Base-by-base conservation (phyloP, 352 stramenopile species). In the Lagenidium giganteum region DNA sequence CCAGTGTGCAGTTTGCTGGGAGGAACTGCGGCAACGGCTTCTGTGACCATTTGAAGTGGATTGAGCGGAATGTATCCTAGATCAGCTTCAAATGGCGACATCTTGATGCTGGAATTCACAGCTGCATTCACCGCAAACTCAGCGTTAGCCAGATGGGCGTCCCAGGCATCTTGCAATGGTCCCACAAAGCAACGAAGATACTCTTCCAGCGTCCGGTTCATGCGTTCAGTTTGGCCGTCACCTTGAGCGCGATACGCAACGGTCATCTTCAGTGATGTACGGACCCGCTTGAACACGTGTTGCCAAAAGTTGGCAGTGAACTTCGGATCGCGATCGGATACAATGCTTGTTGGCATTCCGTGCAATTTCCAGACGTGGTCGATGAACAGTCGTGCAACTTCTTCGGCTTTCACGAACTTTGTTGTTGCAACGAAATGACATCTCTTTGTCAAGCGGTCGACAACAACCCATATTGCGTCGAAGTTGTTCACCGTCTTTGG, bases 81-180 rank as follows among this genome's bases (percentile, higher is more conserved):
- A 28, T 54, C 47, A 22, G 40, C 38, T 13, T 31, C 8, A 16
- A 54, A 47, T 6, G 47, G 47, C 5, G 36, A 40, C 37, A 54
- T 47, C 9, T 27, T 36, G 17, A 48, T 38, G 13, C 24, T 31
- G n/a, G 25, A 27, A 12, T 54, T 36, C 13, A 8, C 11, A 5
- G 32, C 6, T 3, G 32, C 24, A 27, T 55, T 55, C 30, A 45
- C 43, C 9, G 47, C 47, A 42, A 55, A 55, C 38, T 55, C 47
- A 17, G 47, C 47, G 29, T 45, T 32, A 1, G 37, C 25, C 3
- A 55, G 47, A 1, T 36, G 47, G 2, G 22, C n/a, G 28, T 55
- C 41, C 47, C 47, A 55, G 18, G 47, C 33, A 21, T 21, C 27
- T 9, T 50, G 33, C 3, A 1, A 5, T 20, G 40, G 40, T 4